Evolutionary conservation across 176 grass and related monocot species (phyloP).

Genomic region (Oryza longistaminata): DNA sequence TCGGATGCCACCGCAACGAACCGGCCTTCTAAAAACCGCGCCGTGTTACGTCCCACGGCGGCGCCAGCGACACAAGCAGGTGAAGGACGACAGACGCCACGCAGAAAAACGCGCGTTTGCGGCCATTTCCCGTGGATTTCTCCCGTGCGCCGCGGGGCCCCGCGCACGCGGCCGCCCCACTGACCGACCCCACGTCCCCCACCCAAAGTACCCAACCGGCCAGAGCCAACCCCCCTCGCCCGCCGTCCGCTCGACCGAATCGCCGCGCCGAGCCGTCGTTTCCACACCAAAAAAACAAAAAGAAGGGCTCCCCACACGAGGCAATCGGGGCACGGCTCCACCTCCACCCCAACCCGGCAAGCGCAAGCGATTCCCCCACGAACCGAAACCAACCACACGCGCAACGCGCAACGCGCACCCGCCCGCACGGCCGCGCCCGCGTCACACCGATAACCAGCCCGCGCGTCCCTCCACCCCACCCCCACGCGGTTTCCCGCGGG

Average conservation of each 20-base stretch:
- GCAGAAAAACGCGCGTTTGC: background rate
- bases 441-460: background rate
- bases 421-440: background rate
- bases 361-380: background rate
- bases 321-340: no score
- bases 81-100: background rate
- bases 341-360: background rate
- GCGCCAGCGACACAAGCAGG: background rate
- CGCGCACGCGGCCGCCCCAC: background rate
- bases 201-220: no score
- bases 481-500: conserved; percentile 9
- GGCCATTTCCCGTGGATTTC: background rate
- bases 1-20: background rate
- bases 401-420: no score
- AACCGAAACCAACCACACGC: background rate
- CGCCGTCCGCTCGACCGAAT: background rate
- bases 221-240: no score
- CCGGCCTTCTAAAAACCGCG: background rate
- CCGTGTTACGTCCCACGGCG: background rate
- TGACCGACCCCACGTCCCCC: no score
- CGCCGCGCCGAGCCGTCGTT: background rate
- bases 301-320: no score
- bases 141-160: background rate
- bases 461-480: background rate
- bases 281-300: background rate